phyloP scores from a whole-genome alignment of 1,284 basidiomycete species.

The Papiliotrema fonsecae region DNA sequence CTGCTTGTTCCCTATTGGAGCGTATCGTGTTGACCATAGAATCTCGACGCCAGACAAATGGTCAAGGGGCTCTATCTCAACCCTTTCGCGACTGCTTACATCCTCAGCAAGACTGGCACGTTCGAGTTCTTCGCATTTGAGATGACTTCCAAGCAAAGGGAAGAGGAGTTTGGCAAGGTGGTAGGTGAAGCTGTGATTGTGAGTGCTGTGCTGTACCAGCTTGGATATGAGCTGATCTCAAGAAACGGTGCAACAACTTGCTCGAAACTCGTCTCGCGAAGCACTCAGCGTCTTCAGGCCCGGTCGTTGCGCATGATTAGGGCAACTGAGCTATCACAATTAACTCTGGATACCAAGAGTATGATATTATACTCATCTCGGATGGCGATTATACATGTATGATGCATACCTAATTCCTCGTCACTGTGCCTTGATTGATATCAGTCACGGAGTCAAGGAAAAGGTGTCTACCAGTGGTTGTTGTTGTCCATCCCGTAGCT shows the following conservation, averaged over 20 bases:
- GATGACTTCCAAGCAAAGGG: neutral
- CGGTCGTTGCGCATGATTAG: neutral
- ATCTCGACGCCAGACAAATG: neutral
- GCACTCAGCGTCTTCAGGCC: neutral
- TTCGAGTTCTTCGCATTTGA: slow-evolving; percentile 2
- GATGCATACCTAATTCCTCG: neutral
- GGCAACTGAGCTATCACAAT: neutral
- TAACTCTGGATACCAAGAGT: neutral
- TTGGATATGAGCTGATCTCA: neutral
- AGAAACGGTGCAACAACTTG: neutral
- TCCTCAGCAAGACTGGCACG: neutral
- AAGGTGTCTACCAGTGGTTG: no score
- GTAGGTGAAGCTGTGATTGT: slow-evolving; percentile 2
- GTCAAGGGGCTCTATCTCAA: slow-evolving; percentile 4
- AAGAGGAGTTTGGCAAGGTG: neutral
- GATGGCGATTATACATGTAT: neutral
- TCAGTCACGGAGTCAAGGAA: no score
- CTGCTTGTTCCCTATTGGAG: neutral
- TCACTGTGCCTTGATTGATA: neutral
- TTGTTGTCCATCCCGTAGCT: no score
- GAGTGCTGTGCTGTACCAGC: neutral
- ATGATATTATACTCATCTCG: neutral
- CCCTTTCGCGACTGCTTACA: slow-evolving; percentile 5
- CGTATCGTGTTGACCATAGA: neutral
- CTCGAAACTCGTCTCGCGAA: neutral